These are phyloP conservation scores for Pleurotus cornucopiae DNA, from an alignment of 768 basidiomycete species.

Conservation along the genomic window DNA sequence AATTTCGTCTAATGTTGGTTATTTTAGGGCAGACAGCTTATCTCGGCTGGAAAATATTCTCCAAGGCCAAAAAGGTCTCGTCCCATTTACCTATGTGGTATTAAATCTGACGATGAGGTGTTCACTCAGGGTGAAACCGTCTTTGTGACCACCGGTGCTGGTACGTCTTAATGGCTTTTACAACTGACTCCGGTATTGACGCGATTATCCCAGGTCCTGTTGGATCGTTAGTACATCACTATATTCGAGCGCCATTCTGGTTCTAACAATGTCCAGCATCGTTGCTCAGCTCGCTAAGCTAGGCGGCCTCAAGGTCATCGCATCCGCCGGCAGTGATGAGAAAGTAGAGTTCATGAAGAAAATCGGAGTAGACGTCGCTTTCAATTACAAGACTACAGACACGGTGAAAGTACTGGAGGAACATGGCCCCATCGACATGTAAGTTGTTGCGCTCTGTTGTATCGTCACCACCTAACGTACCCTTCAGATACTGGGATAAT, in stretches of 20 bases:
- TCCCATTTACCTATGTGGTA: not conserved
- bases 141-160: slow-evolving; percentile 38
- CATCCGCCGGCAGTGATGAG: slow-evolving; percentile 68
- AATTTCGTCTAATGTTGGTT: not conserved
- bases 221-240: slow-evolving; percentile 43
- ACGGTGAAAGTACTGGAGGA: slow-evolving; percentile 47
- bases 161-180: slow-evolving; percentile 10
- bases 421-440: slow-evolving; percentile 51
- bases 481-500: slow-evolving; percentile 22
- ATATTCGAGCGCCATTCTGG: not conserved
- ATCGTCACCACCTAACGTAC: not conserved
- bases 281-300: slow-evolving; percentile 49
- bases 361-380: slow-evolving; percentile 65
- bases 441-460: slow-evolving; percentile 4
- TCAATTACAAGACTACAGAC: slow-evolving; percentile 67
- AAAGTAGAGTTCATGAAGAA: slow-evolving; percentile 61
- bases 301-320: slow-evolving; percentile 63
- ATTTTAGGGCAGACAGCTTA: slow-evolving; percentile 33
- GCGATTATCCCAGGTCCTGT: slow-evolving; percentile 35
- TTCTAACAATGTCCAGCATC: slow-evolving; percentile 21
- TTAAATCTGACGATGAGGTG: no score
- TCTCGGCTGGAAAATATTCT: slow-evolving; percentile 36
- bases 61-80: slow-evolving; percentile 30
- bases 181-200: not conserved
- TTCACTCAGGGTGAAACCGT: slow-evolving; percentile 32